phyloP scores from a whole-genome alignment of 2,329 filamentous ascomycete species.

The Pyrenochaeta sp. region DNA sequence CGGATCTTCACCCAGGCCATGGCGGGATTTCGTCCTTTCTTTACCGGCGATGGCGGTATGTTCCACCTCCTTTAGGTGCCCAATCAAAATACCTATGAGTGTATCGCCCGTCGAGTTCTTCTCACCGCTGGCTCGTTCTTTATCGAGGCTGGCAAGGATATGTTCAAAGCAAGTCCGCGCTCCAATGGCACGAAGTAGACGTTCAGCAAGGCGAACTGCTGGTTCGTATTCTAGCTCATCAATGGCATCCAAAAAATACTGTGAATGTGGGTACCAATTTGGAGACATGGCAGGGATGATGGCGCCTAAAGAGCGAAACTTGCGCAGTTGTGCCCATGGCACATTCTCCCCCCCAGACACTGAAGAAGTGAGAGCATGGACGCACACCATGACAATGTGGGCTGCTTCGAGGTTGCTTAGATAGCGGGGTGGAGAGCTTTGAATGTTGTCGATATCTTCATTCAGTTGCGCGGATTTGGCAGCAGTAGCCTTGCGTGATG shows the following conservation, averaged over 20 bases:
- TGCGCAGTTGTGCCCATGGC: slow-evolving; percentile 48
- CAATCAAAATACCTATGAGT: slow-evolving; percentile 27
- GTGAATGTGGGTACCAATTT: slow-evolving; percentile 28
- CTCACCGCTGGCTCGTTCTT: not conserved
- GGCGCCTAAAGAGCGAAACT: slow-evolving; percentile 47
- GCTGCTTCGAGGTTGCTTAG: slow-evolving; percentile 46
- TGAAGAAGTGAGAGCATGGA: slow-evolving; percentile 49
- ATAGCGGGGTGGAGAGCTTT: slow-evolving; percentile 22
- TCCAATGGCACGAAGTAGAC: slow-evolving; percentile 58
- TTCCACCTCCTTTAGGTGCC: slow-evolving; percentile 36
- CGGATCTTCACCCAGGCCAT: slow-evolving; percentile 31
- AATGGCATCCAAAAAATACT: slow-evolving; percentile 44
- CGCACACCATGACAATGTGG: slow-evolving; percentile 51
- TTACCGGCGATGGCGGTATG: slow-evolving; percentile 28
- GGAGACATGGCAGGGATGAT: slow-evolving; percentile 30
- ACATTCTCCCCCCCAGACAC: slow-evolving; percentile 41
- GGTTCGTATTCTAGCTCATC: slow-evolving; percentile 61
- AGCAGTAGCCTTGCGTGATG: slow-evolving; percentile 19
- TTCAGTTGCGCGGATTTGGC: not conserved
- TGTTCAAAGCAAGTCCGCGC: slow-evolving; percentile 59
- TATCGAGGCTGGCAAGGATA: slow-evolving; percentile 48
- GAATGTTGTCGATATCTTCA: not conserved
- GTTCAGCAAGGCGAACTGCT: slow-evolving; percentile 58
- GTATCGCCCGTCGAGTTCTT: not conserved
- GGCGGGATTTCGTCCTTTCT: slow-evolving; percentile 21